A percentile compares a stretch with the other conserved stretches of the same genome.
Evolutionary conservation across 2,329 filamentous ascomycete species (phyloP).

Genomic region (Apiospora koreana): DNA sequence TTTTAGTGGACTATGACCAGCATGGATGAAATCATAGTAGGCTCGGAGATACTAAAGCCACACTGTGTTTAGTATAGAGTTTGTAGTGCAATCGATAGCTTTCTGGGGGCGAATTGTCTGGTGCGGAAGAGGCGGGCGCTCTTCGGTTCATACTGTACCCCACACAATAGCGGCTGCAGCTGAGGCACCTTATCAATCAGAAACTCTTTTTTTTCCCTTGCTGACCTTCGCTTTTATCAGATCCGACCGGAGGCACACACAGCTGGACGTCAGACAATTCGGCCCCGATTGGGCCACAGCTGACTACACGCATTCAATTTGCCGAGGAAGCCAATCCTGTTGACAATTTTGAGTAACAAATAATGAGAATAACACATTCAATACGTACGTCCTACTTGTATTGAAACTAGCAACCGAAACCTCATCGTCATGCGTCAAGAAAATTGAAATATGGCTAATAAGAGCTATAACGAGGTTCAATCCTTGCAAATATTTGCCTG

Average conservation of each 20-base stretch:
- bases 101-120: neutral
- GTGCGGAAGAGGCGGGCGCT: neutral
- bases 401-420: neutral
- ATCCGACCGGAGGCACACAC: neutral
- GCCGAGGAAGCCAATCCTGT: neutral
- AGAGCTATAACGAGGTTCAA: neutral
- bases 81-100: neutral
- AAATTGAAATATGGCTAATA: neutral
- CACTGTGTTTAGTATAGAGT: neutral
- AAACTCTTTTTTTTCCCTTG: neutral
- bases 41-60: slow-evolving; percentile 20
- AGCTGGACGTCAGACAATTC: neutral
- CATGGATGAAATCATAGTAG: slow-evolving; percentile 6
- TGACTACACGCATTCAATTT: neutral
- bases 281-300: neutral
- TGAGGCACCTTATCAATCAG: slow-evolving; percentile 7
- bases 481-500: neutral
- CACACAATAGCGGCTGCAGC: neutral
- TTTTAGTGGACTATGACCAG: slow-evolving; percentile 8
- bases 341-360: neutral
- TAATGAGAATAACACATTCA: neutral
- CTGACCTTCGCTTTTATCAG: neutral
- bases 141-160: neutral
- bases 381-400: neutral
- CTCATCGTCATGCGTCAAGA: neutral